A percentile compares a stretch with the other conserved stretches of the same genome.
phyloP scores from a whole-genome alignment of 2,329 filamentous ascomycete species.

The Arthrobotrys sinensis region DNA sequence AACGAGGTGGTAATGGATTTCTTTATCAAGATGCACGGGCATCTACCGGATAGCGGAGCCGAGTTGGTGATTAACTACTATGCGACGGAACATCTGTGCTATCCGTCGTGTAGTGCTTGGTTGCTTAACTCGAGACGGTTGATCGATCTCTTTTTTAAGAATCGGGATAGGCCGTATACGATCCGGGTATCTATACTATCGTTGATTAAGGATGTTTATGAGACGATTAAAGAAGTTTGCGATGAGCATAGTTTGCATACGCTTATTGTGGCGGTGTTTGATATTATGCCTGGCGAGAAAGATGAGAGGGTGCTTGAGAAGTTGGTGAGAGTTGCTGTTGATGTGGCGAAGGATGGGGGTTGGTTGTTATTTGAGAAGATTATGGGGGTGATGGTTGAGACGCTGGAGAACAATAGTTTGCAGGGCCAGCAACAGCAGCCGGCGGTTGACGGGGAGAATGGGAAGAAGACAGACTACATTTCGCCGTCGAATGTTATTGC shows the following conservation, averaged over 20 bases:
- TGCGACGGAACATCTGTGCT: constrained; percentile 78
- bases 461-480: constrained; percentile 38
- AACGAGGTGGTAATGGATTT: constrained; percentile 78
- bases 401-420: constrained; percentile 64
- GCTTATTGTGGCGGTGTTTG: constrained; percentile 76
- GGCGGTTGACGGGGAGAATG: constrained; percentile 65
- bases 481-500: constrained; percentile 80
- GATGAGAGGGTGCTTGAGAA: constrained; percentile 77
- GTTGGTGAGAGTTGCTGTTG: constrained; percentile 76
- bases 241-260: constrained; percentile 74
- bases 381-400: constrained; percentile 69
- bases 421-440: constrained; percentile 45
- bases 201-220: constrained; percentile 72
- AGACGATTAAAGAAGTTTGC: constrained; percentile 72
- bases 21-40: constrained; percentile 75
- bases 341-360: constrained; percentile 76
- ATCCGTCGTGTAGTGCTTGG: constrained; percentile 80
- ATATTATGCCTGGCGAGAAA: constrained; percentile 75
- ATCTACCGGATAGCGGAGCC: constrained; percentile 77
- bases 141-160: constrained; percentile 76
- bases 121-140: constrained; percentile 76
- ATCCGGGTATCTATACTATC: constrained; percentile 77
- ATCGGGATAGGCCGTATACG: constrained; percentile 74
- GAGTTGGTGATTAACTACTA: constrained; percentile 78
- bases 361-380: constrained; percentile 75